phyloP scores from a whole-genome alignment of 163 green algal genomes.

The Coccomyxa subellipsoidea region DNA sequence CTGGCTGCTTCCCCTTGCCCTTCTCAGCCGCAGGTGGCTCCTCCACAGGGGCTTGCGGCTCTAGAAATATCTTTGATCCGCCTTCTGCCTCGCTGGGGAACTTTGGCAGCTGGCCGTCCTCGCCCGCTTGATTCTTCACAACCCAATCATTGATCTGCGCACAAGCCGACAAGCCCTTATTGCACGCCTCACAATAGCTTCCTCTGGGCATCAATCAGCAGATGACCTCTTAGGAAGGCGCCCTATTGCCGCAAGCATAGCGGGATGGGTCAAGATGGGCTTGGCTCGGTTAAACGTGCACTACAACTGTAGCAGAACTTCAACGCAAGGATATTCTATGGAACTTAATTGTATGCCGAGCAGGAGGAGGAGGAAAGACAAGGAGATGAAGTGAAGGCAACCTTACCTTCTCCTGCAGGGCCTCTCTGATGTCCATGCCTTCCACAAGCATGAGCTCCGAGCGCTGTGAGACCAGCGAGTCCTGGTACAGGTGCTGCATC shows the following conservation, averaged over 20 bases:
- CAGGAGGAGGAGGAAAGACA: too few relatives aligned
- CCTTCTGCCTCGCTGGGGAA: slow-evolving; percentile 72
- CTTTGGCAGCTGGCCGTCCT: slow-evolving; percentile 78
- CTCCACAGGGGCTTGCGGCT: slow-evolving; percentile 40
- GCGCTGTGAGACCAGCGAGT: slow-evolving; percentile 63
- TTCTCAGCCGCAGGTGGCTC: slow-evolving; percentile 39
- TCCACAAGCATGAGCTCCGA: slow-evolving; percentile 75
- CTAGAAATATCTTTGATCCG: slow-evolving; percentile 72
- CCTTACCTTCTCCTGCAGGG: slow-evolving; percentile 79
- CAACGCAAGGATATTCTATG: too few relatives aligned
- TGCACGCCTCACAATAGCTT: too few relatives aligned
- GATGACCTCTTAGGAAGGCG: too few relatives aligned
- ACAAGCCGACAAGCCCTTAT: too few relatives aligned
- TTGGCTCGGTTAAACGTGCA: too few relatives aligned
- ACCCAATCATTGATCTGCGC: slow-evolving; percentile 85
- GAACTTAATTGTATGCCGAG: too few relatives aligned
- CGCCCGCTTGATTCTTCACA: slow-evolving; percentile 70
- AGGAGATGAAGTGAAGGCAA: too few relatives aligned
- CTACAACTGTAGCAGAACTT: too few relatives aligned
- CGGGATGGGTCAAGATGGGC: too few relatives aligned
- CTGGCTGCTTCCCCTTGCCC: slow-evolving; percentile 40
- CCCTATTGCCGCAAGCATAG: too few relatives aligned
- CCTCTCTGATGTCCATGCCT: slow-evolving; percentile 87
- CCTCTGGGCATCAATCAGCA: too few relatives aligned
- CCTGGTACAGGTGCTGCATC: slow-evolving; percentile 59